These are phyloP conservation scores for Boletus tomentosulus DNA, from an alignment of 768 basidiomycete genomes.

Conservation along the genomic window DNA sequence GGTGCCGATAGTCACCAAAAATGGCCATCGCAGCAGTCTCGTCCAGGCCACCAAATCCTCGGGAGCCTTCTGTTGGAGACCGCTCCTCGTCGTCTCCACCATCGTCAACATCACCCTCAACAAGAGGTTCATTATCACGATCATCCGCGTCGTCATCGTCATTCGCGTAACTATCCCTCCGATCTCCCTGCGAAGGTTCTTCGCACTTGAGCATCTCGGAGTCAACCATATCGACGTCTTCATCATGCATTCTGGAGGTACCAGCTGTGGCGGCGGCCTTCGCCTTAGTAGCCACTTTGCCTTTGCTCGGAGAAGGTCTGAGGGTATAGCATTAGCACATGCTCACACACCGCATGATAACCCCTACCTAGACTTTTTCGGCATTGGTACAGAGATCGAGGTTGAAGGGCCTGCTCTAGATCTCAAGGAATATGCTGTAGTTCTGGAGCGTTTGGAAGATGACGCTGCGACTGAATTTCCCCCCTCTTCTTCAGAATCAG, in stretches of 20 bases:
- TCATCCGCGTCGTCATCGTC: conserved; percentile 42
- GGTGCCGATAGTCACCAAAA: conserved; percentile 81
- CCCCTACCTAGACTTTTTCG: conserved; percentile 67
- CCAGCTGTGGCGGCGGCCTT: conserved; percentile 55
- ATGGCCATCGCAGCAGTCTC: conserved; percentile 74
- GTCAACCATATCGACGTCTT: conserved; percentile 77
- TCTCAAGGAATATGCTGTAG: conserved; percentile 63
- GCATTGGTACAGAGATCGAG: conserved; percentile 53
- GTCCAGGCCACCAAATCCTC: conserved; percentile 51
- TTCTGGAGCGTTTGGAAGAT: conserved; percentile 61
- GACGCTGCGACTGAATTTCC: conserved; percentile 39
- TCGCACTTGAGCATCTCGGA: conserved; percentile 49
- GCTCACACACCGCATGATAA: conserved; percentile 4
- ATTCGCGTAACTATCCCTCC: conserved; percentile 42
- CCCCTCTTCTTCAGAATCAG: conserved; percentile 63
- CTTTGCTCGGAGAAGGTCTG: conserved; percentile 52
- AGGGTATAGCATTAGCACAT: conserved; percentile 12
- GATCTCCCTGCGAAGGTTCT: conserved; percentile 41
- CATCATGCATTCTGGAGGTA: conserved; percentile 62
- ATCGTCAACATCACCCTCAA: conserved; percentile 47
- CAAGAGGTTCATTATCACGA: conserved; percentile 44
- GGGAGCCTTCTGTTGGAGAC: conserved; percentile 34
- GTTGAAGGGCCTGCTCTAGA: conserved; percentile 46
- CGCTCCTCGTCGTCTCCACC: conserved; percentile 37
- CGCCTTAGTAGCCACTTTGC: conserved; percentile 54